These are phyloP conservation scores for Paracamarosporium sp. DNA, from an alignment of 2,329 filamentous ascomycete genomes.

Conservation along the genomic window DNA sequence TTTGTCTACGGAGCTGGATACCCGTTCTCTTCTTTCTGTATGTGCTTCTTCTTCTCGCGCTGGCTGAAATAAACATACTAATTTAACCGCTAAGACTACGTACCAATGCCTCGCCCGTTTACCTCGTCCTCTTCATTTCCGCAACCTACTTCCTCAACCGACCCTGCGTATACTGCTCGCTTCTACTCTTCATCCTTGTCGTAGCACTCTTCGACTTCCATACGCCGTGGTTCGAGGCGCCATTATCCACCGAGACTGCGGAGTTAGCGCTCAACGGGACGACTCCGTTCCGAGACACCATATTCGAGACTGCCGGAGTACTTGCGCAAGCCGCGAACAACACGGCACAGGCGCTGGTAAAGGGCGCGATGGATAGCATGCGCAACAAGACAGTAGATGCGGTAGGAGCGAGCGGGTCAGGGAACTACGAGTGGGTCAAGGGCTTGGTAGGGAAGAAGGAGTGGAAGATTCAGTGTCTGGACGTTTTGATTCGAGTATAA, in stretches of 20 bases:
- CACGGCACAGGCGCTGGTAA: constrained; percentile 39
- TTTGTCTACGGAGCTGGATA: constrained; percentile 68
- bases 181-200: constrained; percentile 94
- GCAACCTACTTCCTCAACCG: constrained; percentile 96
- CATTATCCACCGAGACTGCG: constrained; percentile 49
- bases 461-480: constrained; percentile 90
- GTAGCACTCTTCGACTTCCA: constrained; percentile 93
- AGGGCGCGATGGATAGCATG: constrained; percentile 36
- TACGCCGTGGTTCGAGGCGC: constrained; percentile 92
- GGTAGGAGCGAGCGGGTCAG: constrained; percentile 72
- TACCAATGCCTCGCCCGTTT: constrained; percentile 57
- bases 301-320: constrained; percentile 65
- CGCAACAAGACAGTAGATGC: constrained; percentile 42
- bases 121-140: constrained; percentile 66
- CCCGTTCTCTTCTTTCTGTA: constrained; percentile 61
- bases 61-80: constrained; percentile 7
- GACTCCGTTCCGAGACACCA: constrained; percentile 64
- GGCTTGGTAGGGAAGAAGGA: constrained; percentile 82
- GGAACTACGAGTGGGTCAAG: constrained; percentile 74
- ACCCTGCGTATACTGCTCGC: constrained; percentile 96
- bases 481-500: constrained; percentile 77
- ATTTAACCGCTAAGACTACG: constrained; percentile 36
- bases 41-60: constrained; percentile 17
- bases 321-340: constrained; percentile 70
- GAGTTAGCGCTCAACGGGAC: constrained; percentile 39